Base-by-base conservation (phyloP, 208 protist species). In the Acanthamoeba lenticulata region DNA sequence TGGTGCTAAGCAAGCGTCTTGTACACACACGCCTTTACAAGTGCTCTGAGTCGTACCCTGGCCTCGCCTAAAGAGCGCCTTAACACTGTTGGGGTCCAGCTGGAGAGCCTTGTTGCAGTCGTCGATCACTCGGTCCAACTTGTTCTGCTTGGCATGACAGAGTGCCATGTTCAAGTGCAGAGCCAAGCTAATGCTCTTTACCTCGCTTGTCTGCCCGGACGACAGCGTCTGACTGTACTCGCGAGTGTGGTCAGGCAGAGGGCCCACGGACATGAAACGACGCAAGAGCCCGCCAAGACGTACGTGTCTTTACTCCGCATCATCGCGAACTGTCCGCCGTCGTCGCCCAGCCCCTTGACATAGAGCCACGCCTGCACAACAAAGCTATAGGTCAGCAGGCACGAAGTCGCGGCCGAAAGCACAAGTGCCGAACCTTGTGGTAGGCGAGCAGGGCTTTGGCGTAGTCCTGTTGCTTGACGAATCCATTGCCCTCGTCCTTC, bases 71-170 rank as follows among this genome's bases (percentile, higher is more conserved):
- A 83, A 83, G 42, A 83, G 72, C 27, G 72, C 72, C 29, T 83
- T 83, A 13, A 83, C 72, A n/a, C 72, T 83, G 72, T 47, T 83
- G 17, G 72, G 72, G 13, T 83, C 72, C 21, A 83, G 38, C 49
- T 83, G 38, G 42, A 83, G 72, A n/a, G 72, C 72, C 72, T 83
- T 83, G 72, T 83, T 49, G 72, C 72, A 83, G 72, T 83, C 72
- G 42, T 83, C 72, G 24, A 83, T 32, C 2, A 83, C 72, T 83
- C 72, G 72, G 24, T 83, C 72, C 24, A 83, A 7, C 72, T 83
- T 83, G 40, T 83, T 47, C 40, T 83, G 72, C 72, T 83, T 83
- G 40, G 49, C 44, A n/a, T 83, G 72, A 38, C 72, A 83, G 6
- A 83, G 72, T 6, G 72, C 72, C 72, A 83, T 83, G 72, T 83